Evolutionary conservation across 805 yeast genomes (phyloP), one percentile per base, ranked within the genome.

Genomic region (Nakazawaea molendinolei): DNA sequence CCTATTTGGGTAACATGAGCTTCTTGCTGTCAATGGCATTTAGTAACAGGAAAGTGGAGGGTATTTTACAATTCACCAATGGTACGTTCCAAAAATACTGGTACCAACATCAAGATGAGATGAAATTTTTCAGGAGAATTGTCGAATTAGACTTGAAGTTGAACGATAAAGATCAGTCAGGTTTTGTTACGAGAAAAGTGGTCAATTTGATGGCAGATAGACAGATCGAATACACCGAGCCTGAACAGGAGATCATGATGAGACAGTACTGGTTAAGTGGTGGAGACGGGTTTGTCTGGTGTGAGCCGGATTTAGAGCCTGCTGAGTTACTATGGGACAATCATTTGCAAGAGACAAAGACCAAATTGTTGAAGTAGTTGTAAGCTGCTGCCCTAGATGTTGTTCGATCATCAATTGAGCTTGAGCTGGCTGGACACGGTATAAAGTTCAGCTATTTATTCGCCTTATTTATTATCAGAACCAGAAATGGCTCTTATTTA

Each of bases 291-390:
- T 85, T 83, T 51, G 84, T 79, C 42, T 85, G 95, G 95, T 79
- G 74, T 9, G 95, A 85, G 51, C 95, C 95, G 1, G 95, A 85
- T 52, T 82, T 81, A 50, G 95, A 86, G 51, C 95, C 95, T 0
- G 94, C 92, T 0, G 86, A 79, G 15, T 43, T 76, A 13, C 41
- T 52, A 14, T 54, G 62, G 63, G 48, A 52, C 49, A 36, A 50
- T 21, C 60, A 58, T 46, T 38, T 60, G 24, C 46, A 52, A 14
- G 40, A 47, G 2, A 43, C 49, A 20, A 33, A 33, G 22, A 14
- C 17, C 9, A n/a, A n/a, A n/a, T n/a, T n/a, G n/a, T n/a, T n/a
- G n/a, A n/a, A n/a, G n/a, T n/a, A n/a, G n/a, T n/a, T n/a, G n/a
- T n/a, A n/a, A n/a, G n/a, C n/a, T n/a, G n/a, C n/a, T n/a, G n/a